Conservation (phyloP, 768 basidiomycete species). For the Panus rudis region DNA sequence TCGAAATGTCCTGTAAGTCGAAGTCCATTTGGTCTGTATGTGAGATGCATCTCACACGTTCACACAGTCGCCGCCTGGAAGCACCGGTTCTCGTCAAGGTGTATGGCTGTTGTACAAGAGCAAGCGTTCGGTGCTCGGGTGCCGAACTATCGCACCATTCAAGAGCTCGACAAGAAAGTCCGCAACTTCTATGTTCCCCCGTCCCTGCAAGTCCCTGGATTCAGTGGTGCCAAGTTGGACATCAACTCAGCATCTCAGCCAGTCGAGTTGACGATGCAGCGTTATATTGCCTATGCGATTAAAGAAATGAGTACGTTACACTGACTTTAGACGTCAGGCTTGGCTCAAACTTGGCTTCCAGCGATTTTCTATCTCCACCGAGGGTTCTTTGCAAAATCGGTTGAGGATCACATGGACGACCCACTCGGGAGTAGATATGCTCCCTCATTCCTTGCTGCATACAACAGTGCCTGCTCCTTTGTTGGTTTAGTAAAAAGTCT, state of each 20-base stretch:
- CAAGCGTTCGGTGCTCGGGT: conserved; percentile 59
- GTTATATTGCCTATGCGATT: conserved; percentile 60
- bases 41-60: conserved; percentile 1
- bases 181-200: conserved; percentile 58
- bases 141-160: conserved; percentile 53
- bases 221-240: conserved; percentile 31
- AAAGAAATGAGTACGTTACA: conserved; percentile 54
- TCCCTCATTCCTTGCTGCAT: conserved; percentile 61
- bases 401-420: conserved; percentile 56
- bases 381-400: conserved; percentile 64
- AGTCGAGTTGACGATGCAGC: conserved; percentile 58
- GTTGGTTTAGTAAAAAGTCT: conserved; percentile 59
- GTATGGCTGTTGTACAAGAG: conserved; percentile 58
- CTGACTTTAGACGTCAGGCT: neutral
- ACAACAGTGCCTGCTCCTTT: conserved; percentile 62
- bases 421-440: conserved; percentile 66
- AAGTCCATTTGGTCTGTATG: neutral
- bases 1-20: conserved; percentile 56
- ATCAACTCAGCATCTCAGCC: conserved; percentile 27
- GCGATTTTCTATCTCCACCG: conserved; percentile 71
- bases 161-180: conserved; percentile 61
- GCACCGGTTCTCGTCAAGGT: conserved; percentile 55
- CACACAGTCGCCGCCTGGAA: conserved; percentile 61
- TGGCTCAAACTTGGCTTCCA: conserved; percentile 16
- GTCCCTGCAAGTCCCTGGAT: conserved; percentile 57